Percentiles rank a stretch among this genome's conserved stretches.
phyloP scores from a whole-genome alignment of 2,329 filamentous ascomycete species.

The Pezicula carpinea region DNA sequence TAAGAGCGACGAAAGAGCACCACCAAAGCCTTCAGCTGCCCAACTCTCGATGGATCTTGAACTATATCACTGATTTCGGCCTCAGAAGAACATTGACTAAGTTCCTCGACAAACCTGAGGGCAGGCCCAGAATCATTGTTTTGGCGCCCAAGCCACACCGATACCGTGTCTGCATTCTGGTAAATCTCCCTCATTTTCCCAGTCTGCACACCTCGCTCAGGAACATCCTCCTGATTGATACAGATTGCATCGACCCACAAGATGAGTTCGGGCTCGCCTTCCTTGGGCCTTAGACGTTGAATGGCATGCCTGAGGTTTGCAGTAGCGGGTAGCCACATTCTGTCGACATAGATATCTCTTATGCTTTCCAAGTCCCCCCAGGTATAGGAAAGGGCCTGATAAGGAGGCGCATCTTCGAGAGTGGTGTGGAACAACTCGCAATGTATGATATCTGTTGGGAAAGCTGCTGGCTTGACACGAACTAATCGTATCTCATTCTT shows the following conservation, averaged over 20 bases:
- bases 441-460: constrained; percentile 4
- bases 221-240: constrained; percentile 20
- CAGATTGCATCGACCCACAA: constrained; percentile 24
- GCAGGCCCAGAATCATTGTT: constrained; percentile 8
- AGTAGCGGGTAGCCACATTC: constrained; percentile 9
- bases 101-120: constrained; percentile 13
- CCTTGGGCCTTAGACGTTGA: constrained; percentile 12
- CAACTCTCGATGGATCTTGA: constrained; percentile 4
- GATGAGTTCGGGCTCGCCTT: constrained; percentile 6
- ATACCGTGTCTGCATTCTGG: constrained; percentile 17
- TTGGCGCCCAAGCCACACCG: constrained; percentile 18
- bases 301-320: constrained; percentile 18
- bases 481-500: constrained; percentile 12
- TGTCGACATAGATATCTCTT: constrained; percentile 10
- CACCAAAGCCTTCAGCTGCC: constrained; percentile 27
- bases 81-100: constrained; percentile 7
- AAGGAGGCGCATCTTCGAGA: constrained; percentile 15
- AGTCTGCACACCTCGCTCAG: constrained; percentile 18
- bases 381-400: constrained; percentile 22
- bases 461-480: constrained; percentile 5
- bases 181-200: constrained; percentile 20
- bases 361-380: constrained; percentile 10
- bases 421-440: constrained; percentile 16
- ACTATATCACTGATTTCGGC: constrained; percentile 12
- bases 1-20: constrained; percentile 34